A percentile compares a stretch with the other conserved stretches of the same genome.
These are phyloP conservation scores for Asterella californica DNA, from an alignment of 225 moss, liverwort and hornwort species.

Conservation along the genomic window DNA sequence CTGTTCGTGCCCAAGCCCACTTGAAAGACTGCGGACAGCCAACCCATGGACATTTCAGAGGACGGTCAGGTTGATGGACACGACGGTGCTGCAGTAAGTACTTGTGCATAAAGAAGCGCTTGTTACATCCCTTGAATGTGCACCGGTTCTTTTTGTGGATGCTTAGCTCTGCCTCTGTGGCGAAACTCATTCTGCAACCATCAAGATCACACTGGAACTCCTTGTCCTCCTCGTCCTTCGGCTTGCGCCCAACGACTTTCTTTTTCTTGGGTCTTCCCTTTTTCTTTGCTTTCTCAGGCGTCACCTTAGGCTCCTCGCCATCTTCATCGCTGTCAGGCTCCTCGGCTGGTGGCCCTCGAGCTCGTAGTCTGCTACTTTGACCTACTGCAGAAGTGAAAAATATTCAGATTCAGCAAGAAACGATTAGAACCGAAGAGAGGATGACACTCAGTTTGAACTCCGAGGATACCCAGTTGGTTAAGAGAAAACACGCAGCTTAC, in stretches of 20 bases:
- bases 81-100: conserved; percentile 91
- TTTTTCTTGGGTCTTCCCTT: conserved; percentile 35
- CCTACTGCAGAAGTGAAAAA: conserved; percentile 32
- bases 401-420: not conserved
- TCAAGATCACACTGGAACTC: conserved; percentile 93
- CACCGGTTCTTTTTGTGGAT: conserved; percentile 89
- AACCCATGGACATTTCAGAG: conserved; percentile 83
- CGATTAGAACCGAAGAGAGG: no score
- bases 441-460: no score
- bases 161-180: conserved; percentile 65
- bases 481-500: no score
- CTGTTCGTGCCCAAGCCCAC: conserved; percentile 98
- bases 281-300: conserved; percentile 23
- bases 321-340: conserved; percentile 29
- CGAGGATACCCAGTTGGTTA: no score
- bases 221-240: conserved; percentile 37
- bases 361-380: conserved; percentile 47
- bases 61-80: conserved; percentile 87
- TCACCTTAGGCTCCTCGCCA: conserved; percentile 37
- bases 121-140: conserved; percentile 90
- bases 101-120: conserved; percentile 92
- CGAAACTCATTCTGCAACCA: conserved; percentile 90
- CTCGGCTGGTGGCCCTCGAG: conserved; percentile 25
- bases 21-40: conserved; percentile 84
- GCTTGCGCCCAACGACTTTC: conserved; percentile 19